Base-by-base conservation (phyloP, 768 basidiomycete genomes). In the Scleroderma bovista region DNA sequence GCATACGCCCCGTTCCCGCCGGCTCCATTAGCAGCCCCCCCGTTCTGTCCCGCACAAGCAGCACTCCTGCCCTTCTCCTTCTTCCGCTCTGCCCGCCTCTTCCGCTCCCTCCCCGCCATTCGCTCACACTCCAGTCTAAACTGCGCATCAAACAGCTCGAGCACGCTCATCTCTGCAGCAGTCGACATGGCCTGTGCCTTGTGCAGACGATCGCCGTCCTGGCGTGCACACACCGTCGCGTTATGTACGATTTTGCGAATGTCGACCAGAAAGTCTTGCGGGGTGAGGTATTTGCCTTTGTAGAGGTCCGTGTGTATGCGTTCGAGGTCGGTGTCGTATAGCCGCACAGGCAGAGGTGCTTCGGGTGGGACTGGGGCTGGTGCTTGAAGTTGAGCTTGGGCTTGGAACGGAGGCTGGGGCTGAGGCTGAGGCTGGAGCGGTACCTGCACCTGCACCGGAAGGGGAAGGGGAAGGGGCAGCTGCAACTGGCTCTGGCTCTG, bases 291-390 rank as follows among this genome's bases (percentile, higher is more conserved):
- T 36, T 83, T 81, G 36, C 83, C 83, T 61, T 81, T 84, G 73
- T 89, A 92, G 19, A 99, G 74, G 48, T 89, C 83, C 20, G 75
- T 72, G 58, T 94, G 88, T 80, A 99, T 92, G 54, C 79, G 81
- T 60, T 98, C 96, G 33, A 98, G 74, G 64, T 97, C 93, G 76
- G 97, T 85, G 60, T 94, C 83, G 61, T 80, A 89, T 16, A 93
- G 41, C 19, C 16, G 24, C 24, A n/a, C 24, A 6, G 5, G 41
- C 3, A n/a, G n/a, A n/a, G n/a, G n/a, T n/a, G n/a, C n/a, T n/a
- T n/a, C n/a, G n/a, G n/a, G n/a, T n/a, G n/a, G n/a, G n/a, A n/a
- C n/a, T n/a, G n/a, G n/a, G n/a, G 41, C 22, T 3, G 41, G 24
- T 6, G 24, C 15, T 15, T 3, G 24, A 2, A 23, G 41, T 10